Evolutionary conservation across 805 yeast species (phyloP), one percentile per base, ranked within the genome.

Genomic region (Candida glaebosa): DNA sequence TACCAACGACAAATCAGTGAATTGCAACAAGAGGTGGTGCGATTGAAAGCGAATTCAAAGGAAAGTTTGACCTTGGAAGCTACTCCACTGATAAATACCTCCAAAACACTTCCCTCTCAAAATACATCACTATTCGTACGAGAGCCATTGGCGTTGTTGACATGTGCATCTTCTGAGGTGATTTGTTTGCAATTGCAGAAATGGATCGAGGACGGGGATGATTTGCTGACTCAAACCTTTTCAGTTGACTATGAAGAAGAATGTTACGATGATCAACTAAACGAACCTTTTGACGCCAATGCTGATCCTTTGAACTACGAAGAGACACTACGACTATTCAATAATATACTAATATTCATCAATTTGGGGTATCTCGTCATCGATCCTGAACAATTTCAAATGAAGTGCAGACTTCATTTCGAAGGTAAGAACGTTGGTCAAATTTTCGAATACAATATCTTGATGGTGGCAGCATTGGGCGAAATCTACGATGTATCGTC

Each of bases 321-420:
- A 4, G 15, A 20, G n/a, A 19, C 24, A 3, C 16, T 24, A 7
- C 18, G 20, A 12, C 33, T 45, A 18, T 38, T 58, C 7, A 53
- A 46, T 31, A 47, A 48, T 18, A 51, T 52, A 5, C 52, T 51
- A 1, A 34, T 38, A 5, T 60, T 57, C 37, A 36, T 59, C 3
- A 57, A 54, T 37, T 43, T 52, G 6, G 63, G 64, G 2, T 59
- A 59, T 32, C 43, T 60, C 22, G 56, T 60, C 2, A 40, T 60
- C 8, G 55, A 58, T 33, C 52, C 59, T 1, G 39, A 22, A 12
- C 49, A 51, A 7, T 58, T 58, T 39, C 41, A 44, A 22, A 18
- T 24, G 8, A 47, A 35, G 28, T 33, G 50, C 5, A 34, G 24
- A 24, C 7, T 10, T 3, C 55, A 53, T 35, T 60, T 54, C 31